Evolutionary conservation across 108 stramenopile species (phyloP).

Genomic region (Fistulifera pelliculosa): DNA sequence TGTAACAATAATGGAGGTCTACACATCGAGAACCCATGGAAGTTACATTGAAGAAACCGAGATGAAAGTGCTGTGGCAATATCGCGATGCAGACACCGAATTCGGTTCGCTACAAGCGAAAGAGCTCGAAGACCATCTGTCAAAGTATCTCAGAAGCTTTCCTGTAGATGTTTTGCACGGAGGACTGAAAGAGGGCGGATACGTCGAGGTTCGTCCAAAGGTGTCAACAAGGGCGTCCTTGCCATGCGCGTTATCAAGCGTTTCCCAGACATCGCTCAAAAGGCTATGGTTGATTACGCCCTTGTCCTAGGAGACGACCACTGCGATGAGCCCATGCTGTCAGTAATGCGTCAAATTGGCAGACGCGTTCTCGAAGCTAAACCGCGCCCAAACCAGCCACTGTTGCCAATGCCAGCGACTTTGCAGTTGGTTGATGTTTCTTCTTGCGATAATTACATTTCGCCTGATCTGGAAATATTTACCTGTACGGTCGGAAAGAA

Average conservation of each 20-base stretch:
- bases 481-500: conserved; percentile 96
- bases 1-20: conserved; percentile 86
- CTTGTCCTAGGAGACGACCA: conserved; percentile 87
- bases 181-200: conserved; percentile 81
- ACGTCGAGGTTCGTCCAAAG: conserved; percentile 84
- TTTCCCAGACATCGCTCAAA: conserved; percentile 35
- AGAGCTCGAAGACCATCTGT: conserved; percentile 93
- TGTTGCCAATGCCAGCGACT: conserved; percentile 58
- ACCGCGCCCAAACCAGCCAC: conserved; percentile 37
- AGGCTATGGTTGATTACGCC: conserved; percentile 69
- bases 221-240: conserved; percentile 83
- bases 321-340: conserved; percentile 95
- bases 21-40: conserved; percentile 88
- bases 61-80: conserved; percentile 94
- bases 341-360: conserved; percentile 79
- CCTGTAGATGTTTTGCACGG: conserved; percentile 91
- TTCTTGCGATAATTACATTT: conserved; percentile 54
- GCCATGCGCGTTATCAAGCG: conserved; percentile 72
- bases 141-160: conserved; percentile 78
- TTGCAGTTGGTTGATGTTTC: conserved; percentile 73
- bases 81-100: conserved; percentile 95
- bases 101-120: conserved; percentile 94
- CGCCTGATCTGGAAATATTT: conserved; percentile 61
- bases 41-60: conserved; percentile 86
- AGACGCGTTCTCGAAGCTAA: conserved; percentile 39